These are phyloP conservation scores for Datura wrightii DNA, from an alignment of 257 asterid species.

Conservation along the genomic window DNA sequence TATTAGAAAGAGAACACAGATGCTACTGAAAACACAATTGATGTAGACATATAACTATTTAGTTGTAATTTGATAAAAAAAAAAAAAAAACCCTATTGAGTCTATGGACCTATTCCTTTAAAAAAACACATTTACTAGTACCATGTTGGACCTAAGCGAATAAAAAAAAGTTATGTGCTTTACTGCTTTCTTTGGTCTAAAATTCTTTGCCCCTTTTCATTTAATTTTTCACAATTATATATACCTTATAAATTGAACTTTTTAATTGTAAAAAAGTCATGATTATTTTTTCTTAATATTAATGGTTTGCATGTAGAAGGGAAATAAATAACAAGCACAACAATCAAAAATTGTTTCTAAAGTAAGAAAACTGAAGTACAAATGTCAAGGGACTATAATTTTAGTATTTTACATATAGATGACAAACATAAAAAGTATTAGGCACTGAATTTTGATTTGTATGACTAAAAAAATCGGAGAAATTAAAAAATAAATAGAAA, in stretches of 20 bases:
- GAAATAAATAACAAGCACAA: background rate
- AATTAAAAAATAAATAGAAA: too few species aligned
- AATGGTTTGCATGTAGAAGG: background rate
- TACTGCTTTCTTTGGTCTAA: background rate
- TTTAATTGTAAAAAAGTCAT: background rate
- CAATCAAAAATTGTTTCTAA: background rate
- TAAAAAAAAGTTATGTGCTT: background rate
- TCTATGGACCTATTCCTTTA: background rate
- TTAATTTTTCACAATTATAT: background rate
- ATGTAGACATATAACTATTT: background rate
- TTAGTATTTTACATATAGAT: background rate
- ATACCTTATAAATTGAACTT: background rate
- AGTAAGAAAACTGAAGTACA: background rate
- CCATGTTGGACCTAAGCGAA: background rate
- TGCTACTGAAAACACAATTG: background rate
- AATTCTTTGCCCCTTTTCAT: constrained; percentile 22
- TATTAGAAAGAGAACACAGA: background rate
- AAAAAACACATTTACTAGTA: background rate
- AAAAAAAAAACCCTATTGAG: too few species aligned
- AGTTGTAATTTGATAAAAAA: too few species aligned
- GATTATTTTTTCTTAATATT: background rate
- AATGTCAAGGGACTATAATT: background rate
- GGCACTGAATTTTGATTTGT: background rate
- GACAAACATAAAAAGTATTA: background rate
- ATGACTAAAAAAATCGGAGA: background rate